Evolutionary conservation across 306 rosid species (phyloP), one percentile per base, ranked within the genome.

Genomic region (Castanopsis chinensis): DNA sequence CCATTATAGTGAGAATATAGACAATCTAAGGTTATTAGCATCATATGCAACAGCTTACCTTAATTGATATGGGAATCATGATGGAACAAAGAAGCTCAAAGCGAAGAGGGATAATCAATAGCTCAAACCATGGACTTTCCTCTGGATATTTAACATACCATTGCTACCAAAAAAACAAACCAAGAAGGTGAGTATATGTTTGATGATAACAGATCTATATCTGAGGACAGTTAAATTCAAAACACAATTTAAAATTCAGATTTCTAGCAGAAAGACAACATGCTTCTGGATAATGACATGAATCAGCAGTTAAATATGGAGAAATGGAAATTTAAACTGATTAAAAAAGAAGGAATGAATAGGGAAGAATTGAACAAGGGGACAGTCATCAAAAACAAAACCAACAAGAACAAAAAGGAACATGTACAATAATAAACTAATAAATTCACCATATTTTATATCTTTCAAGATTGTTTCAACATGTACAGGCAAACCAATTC

Each of bases 11-110:
- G 49, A 59, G 49, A 81, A 64, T 64, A 72, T 27, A 33, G 73
- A 77, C 23, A 68, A 86, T 49, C 78, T 30, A 61, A 32, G 35
- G 49, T 68, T 10, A 33, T 70, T 6, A 71, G 55, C 19, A 58
- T 5, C n/a, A 71, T 25, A 76, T 33, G 41, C 63, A 78, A 27
- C 82, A 76, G 49, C 87, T 78, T 85, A 93, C 99, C 99, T 95
- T 95, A 75, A 95, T 95, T 81, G 99, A 95, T 86, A 95, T 95
- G 85, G 99, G 99, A 78, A 95, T 95, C 99, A 95, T 95, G 87
- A 95, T 95, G 43, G 99, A 95, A 88, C 99, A 95, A 51, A 95
- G 96, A 81, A 95, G 96, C 89, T 95, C 99, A 25, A 95, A 95
- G 43, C 99, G 97, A 85, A 95, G 91, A 80, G 99, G 99, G 80